Percentiles rank a stretch among this genome's conserved stretches.
Conservation (phyloP, 176 grass and related monocot genomes). For the Aechmea fasciata region DNA sequence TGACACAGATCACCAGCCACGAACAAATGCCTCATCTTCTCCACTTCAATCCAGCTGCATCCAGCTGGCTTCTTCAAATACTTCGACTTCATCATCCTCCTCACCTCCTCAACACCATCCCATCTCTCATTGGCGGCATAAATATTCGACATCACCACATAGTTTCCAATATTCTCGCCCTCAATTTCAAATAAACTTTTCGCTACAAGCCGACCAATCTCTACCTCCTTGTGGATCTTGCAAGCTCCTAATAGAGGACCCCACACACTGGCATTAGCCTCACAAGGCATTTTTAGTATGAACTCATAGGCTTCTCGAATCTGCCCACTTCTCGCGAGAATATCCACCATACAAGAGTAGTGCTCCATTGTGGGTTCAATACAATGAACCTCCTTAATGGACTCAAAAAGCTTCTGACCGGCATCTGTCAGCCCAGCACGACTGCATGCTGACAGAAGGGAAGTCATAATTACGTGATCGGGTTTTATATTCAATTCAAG, state of each 20-base stretch:
- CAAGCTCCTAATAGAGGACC: slow-evolving; percentile 44
- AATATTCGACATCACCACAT: slow-evolving; percentile 61
- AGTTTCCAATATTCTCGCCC: slow-evolving; percentile 38
- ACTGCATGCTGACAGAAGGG: slow-evolving; percentile 63
- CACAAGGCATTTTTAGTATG: slow-evolving; percentile 36
- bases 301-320: slow-evolving; percentile 55
- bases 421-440: slow-evolving; percentile 51
- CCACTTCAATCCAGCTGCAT: slow-evolving; percentile 62
- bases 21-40: slow-evolving; percentile 46
- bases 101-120: slow-evolving; percentile 52
- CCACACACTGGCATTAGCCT: slow-evolving; percentile 49
- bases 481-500: slow-evolving; percentile 42
- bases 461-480: slow-evolving; percentile 60
- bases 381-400: slow-evolving; percentile 33
- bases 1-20: slow-evolving; percentile 40
- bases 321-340: slow-evolving; percentile 41
- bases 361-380: slow-evolving; percentile 44
- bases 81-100: slow-evolving; percentile 53
- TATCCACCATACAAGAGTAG: slow-evolving; percentile 63
- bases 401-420: slow-evolving; percentile 53
- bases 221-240: slow-evolving; percentile 43
- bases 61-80: slow-evolving; percentile 70
- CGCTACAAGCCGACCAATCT: slow-evolving; percentile 38
- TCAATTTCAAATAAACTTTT: slow-evolving; percentile 41
- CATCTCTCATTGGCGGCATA: slow-evolving; percentile 60